A percentile compares a stretch with the other conserved stretches of the same genome.
These are phyloP conservation scores for Mayamaea pseudoterrestris DNA, from an alignment of 108 stramenopile genomes.

Conservation along the genomic window DNA sequence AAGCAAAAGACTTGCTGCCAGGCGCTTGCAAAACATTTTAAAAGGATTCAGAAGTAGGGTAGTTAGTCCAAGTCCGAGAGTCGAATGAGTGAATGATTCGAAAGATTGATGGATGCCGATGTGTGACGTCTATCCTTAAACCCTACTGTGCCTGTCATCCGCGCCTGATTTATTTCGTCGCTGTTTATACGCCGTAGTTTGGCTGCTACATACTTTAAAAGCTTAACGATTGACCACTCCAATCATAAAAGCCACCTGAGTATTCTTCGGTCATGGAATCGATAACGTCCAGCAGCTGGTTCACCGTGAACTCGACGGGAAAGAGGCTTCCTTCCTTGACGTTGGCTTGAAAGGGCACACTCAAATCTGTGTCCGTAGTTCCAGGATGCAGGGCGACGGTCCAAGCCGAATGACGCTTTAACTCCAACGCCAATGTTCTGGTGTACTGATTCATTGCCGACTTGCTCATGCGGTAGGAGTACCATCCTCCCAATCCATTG, in stretches of 20 bases:
- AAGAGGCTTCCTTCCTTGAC: constrained; percentile 72
- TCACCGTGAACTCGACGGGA: constrained; percentile 54
- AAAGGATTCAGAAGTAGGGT: too few relatives aligned
- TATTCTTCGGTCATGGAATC: constrained; percentile 41
- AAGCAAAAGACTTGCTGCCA: too few relatives aligned
- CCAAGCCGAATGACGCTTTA: constrained; percentile 53
- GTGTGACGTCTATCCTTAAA: too few relatives aligned
- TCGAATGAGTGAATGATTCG: too few relatives aligned
- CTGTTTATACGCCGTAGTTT: too few relatives aligned
- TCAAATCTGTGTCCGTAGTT: constrained; percentile 85
- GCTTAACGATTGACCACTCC: constrained; percentile 48
- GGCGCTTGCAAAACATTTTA: too few relatives aligned
- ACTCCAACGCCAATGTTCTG: constrained; percentile 65
- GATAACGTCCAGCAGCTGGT: constrained; percentile 38
- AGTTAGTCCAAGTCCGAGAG: too few relatives aligned
- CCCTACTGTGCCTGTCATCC: too few relatives aligned
- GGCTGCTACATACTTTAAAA: too few relatives aligned
- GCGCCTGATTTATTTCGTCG: too few relatives aligned
- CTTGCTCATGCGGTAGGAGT: constrained; percentile 83
- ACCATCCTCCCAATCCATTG: constrained; percentile 88
- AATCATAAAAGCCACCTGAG: constrained; percentile 58
- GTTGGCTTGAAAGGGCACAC: constrained; percentile 78
- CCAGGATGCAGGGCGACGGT: constrained; percentile 83
- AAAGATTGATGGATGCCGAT: too few relatives aligned
- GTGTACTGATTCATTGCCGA: constrained; percentile 82